Evolutionary conservation across 371 early-diverging fungal genomes (phyloP).

Genomic region (Mucor sp.): DNA sequence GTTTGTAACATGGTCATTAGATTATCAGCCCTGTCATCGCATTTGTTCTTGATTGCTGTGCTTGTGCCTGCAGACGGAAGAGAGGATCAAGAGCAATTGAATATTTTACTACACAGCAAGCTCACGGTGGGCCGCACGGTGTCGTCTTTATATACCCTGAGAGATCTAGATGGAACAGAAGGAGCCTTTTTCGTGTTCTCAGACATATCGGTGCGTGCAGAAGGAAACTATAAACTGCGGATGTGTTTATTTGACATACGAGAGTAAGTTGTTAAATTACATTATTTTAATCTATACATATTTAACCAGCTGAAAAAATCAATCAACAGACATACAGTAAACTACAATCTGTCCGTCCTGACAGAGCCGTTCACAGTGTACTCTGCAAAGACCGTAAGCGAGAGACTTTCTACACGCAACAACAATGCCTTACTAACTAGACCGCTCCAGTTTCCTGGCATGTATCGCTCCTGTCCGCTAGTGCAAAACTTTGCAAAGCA

Average conservation of each 20-base stretch:
- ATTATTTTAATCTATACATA: not conserved
- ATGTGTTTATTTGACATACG: constrained; percentile 87
- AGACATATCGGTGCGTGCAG: constrained; percentile 88
- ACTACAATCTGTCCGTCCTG: constrained; percentile 25
- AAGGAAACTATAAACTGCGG: constrained; percentile 85
- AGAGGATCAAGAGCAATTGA: constrained; percentile 2
- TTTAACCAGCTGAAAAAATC: not conserved
- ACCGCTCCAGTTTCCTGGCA: constrained; percentile 50
- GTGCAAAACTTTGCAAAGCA: constrained; percentile 68
- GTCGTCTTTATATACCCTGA: constrained; percentile 61
- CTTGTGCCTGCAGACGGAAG: constrained; percentile 28
- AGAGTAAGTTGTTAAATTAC: constrained; percentile 43
- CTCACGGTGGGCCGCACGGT: constrained; percentile 60
- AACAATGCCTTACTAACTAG: not conserved
- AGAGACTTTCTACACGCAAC: not conserved
- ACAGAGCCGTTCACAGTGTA: constrained; percentile 54
- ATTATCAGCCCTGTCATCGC: constrained; percentile 22
- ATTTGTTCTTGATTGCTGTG: constrained; percentile 39
- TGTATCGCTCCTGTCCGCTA: constrained; percentile 62
- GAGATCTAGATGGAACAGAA: constrained; percentile 63
- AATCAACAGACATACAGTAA: constrained; percentile 17
- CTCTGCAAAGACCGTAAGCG: constrained; percentile 39
- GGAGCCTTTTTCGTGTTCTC: constrained; percentile 97
- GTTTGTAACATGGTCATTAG: not conserved
- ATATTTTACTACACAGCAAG: constrained; percentile 27